Conservation (phyloP, 441 rosid species). For the Adansonia rubrostipa region DNA sequence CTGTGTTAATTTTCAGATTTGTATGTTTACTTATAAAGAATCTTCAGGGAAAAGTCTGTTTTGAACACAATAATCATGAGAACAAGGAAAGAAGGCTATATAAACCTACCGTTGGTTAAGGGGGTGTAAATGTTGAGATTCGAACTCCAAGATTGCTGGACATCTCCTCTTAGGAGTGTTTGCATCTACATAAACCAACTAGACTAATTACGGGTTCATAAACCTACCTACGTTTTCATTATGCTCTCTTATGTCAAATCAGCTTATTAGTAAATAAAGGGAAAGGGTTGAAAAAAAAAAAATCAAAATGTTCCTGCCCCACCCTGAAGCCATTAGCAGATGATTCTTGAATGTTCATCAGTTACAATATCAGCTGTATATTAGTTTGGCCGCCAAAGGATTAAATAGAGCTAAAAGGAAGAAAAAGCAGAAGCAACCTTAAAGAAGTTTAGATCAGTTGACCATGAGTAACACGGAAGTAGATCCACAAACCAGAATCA, state of each 20-base stretch:
- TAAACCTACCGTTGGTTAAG: neutral
- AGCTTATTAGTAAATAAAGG: neutral
- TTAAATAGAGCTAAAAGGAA: neutral
- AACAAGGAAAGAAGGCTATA: slow-evolving; percentile 10
- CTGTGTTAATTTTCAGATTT: neutral
- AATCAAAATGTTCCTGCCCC: neutral
- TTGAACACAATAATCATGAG: neutral
- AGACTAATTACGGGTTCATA: too few species aligned
- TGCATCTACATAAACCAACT: too few species aligned
- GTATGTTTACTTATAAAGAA: neutral
- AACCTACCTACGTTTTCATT: neutral
- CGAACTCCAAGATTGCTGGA: too few species aligned
- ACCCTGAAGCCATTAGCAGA: neutral
- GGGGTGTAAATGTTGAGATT: too few species aligned
- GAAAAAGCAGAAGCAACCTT: neutral
- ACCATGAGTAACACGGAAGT: neutral
- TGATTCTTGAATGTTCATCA: neutral
- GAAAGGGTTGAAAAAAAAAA: neutral
- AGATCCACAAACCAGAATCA: slow-evolving; percentile 16
- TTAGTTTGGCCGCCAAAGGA: neutral
- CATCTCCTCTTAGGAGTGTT: too few species aligned
- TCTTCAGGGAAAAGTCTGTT: neutral
- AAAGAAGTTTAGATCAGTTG: neutral
- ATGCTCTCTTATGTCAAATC: neutral
- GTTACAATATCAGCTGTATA: neutral